Conservation (phyloP, 306 rosid genomes). For the Casuarina glauca region DNA sequence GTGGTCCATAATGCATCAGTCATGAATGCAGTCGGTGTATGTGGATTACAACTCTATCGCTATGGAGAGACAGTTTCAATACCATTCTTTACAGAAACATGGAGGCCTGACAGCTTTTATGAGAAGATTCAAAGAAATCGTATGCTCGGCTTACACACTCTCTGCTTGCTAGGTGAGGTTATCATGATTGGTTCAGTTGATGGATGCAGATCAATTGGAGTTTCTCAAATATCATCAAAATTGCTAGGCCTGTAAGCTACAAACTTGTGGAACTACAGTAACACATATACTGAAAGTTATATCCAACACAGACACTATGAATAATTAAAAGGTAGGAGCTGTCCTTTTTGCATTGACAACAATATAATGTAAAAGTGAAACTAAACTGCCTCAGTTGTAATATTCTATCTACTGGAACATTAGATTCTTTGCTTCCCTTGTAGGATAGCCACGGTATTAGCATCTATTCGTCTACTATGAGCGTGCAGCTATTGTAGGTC, state of each 20-base stretch:
- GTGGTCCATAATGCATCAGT: slow-evolving; percentile 81
- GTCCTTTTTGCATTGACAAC: not conserved
- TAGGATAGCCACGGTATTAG: not conserved
- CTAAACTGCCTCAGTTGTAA: not conserved
- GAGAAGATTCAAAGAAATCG: slow-evolving; percentile 76
- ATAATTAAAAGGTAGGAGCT: not conserved
- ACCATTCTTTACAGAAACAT: slow-evolving; percentile 75
- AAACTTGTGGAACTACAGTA: not conserved
- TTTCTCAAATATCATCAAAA: too few species aligned
- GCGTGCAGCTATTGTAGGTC: not conserved
- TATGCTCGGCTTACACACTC: slow-evolving; percentile 40
- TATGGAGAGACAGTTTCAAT: slow-evolving; percentile 85
- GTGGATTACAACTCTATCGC: slow-evolving; percentile 85
- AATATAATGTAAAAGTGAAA: not conserved
- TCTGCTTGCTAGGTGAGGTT: slow-evolving; percentile 35
- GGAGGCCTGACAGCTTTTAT: slow-evolving; percentile 94
- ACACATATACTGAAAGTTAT: not conserved
- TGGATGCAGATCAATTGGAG: not conserved
- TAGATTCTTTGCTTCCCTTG: not conserved
- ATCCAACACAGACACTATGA: not conserved
- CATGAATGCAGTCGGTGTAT: slow-evolving; percentile 85
- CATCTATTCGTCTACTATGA: not conserved
- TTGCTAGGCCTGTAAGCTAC: not conserved
- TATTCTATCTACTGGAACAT: not conserved
- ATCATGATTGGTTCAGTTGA: not conserved